Base-by-base conservation (phyloP, 306 rosid species). In the Cucurbita argyrosperma region DNA sequence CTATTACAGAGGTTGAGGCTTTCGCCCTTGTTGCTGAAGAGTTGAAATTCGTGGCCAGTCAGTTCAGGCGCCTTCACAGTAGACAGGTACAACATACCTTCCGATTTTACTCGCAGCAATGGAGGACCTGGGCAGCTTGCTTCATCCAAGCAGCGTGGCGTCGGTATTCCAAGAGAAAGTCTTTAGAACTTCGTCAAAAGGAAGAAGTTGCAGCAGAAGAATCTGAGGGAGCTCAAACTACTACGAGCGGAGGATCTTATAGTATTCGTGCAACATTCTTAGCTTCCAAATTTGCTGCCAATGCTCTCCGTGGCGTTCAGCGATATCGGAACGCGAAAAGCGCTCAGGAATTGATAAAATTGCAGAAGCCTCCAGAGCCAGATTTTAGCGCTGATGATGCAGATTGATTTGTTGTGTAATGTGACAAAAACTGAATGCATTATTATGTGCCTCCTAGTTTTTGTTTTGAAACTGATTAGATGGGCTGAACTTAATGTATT, bases 111-210 rank as follows among this genome's bases (percentile, higher is more conserved):
- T 94, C 98, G 0, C 98, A 94, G 57, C 98, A 94, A 76, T 94
- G 98, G 98, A 84, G 97, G 80, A 89, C 97, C 50, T 94, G 98
- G 98, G 98, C 97, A 58, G 98, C 98, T 37, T 86, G 96, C 89
- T 94, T 94, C 83, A 90, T 94, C 83, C 98, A 94, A 89, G 98
- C 98, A 6, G 97, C 98, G 26, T 90, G 98, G 98, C 98, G 96
- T 23, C 84, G 98, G 21, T 91, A 90, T 83, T 80, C 86, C 63
- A 94, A 90, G 84, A 85, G 94, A 85, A 94, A 90, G 81, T 75
- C 45, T 59, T 64, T 90, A 87, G 96, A 94, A 86, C 96, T 82
- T 80, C 92, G 87, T 30, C 87, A 81, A 14, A 90, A 87, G 80
- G 96, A 93, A 76, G 96, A 77, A 74, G 82, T 43, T 51, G 87